These are phyloP conservation scores for Nitzschia palea DNA, from an alignment of 108 stramenopile genomes.

Conservation along the genomic window DNA sequence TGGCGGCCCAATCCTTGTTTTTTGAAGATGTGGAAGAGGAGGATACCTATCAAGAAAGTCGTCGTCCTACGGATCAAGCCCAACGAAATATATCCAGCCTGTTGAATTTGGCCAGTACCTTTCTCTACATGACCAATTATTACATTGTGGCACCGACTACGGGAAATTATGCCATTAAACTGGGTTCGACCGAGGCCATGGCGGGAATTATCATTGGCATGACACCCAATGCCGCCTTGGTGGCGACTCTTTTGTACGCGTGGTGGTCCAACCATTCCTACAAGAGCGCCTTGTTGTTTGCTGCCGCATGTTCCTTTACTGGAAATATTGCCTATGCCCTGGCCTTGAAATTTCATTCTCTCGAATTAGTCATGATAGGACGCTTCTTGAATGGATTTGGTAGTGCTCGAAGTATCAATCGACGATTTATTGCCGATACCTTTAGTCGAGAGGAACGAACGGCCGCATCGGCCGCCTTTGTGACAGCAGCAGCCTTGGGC, in stretches of 20 bases:
- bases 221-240: conserved; percentile 85
- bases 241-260: conserved; percentile 73
- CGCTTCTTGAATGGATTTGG: conserved; percentile 90
- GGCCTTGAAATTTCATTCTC: conserved; percentile 71
- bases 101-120: conserved; percentile 82
- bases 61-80: neutral
- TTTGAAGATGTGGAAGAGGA: neutral
- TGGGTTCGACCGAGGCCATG: conserved; percentile 72
- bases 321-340: conserved; percentile 89
- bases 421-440: conserved; percentile 92
- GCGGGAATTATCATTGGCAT: conserved; percentile 91
- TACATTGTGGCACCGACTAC: conserved; percentile 91
- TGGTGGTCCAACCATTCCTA: conserved; percentile 91
- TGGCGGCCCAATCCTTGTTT: conserved; percentile 34
- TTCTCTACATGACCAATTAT: conserved; percentile 94
- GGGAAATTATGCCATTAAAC: conserved; percentile 69
- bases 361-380: conserved; percentile 82
- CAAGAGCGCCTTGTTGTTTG: conserved; percentile 80
- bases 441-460: conserved; percentile 75
- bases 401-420: conserved; percentile 82
- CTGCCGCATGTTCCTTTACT: conserved; percentile 58
- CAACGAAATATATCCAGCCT: conserved; percentile 39
- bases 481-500: conserved; percentile 80
- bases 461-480: conserved; percentile 83
- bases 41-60: neutral